Percentiles rank a stretch among this genome's conserved stretches.
phyloP scores from a whole-genome alignment of 768 basidiomycete genomes.

The Phanerodontia chrysosporium region DNA sequence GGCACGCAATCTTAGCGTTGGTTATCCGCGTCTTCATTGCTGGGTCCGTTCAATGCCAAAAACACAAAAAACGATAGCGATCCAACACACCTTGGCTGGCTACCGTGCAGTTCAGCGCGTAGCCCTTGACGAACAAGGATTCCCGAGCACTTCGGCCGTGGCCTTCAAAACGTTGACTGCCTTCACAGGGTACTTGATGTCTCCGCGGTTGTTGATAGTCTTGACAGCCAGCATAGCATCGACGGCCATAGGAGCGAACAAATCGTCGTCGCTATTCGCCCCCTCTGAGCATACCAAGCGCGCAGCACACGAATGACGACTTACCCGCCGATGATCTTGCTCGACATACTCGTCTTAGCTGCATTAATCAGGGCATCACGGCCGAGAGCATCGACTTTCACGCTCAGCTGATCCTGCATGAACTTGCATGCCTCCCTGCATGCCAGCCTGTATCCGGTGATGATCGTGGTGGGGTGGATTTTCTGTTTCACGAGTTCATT shows the following conservation, averaged over 20 bases:
- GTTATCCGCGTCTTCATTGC: slow-evolving; percentile 96
- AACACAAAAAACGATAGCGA: neutral
- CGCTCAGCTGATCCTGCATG: slow-evolving; percentile 95
- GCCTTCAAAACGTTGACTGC: slow-evolving; percentile 98
- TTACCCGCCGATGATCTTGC: slow-evolving; percentile 96
- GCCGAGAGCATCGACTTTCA: slow-evolving; percentile 91
- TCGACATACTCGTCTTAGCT: slow-evolving; percentile 98
- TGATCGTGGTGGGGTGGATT: slow-evolving; percentile 98
- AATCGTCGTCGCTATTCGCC: slow-evolving; percentile 81
- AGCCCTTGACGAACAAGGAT: slow-evolving; percentile 91
- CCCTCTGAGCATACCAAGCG: neutral
- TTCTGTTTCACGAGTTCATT: slow-evolving; percentile 98
- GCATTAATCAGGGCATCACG: slow-evolving; percentile 90
- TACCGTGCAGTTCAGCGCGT: slow-evolving; percentile 97
- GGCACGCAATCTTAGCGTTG: slow-evolving; percentile 95
- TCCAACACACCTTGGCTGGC: slow-evolving; percentile 84
- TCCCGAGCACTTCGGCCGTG: slow-evolving; percentile 95
- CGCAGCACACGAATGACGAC: slow-evolving; percentile 28
- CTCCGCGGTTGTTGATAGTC: slow-evolving; percentile 89
- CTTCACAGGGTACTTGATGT: slow-evolving; percentile 98
- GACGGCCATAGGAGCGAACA: slow-evolving; percentile 98
- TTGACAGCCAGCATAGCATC: slow-evolving; percentile 98
- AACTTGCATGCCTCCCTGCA: slow-evolving; percentile 97
- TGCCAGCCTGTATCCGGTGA: slow-evolving; percentile 95
- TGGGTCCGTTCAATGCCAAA: slow-evolving; percentile 27